These are phyloP conservation scores for Pseudogymnoascus sp. DNA, from an alignment of 2,329 filamentous ascomycete species.

Conservation along the genomic window DNA sequence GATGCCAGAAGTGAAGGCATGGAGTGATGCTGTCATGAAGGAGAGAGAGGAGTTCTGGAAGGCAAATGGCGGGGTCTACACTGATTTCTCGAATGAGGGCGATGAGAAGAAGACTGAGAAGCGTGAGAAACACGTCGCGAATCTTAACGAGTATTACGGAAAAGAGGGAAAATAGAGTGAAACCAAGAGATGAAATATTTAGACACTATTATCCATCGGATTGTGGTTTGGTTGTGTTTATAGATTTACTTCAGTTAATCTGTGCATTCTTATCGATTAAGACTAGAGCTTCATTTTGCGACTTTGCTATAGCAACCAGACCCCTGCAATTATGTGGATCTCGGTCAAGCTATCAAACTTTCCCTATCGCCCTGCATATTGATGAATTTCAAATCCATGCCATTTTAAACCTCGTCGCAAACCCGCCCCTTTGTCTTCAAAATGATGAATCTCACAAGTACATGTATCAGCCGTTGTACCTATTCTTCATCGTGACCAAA, in stretches of 20 bases:
- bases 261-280: background rate
- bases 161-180: background rate
- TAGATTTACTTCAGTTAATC: background rate
- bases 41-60: constrained; percentile 73
- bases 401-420: constrained; percentile 6
- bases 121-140: constrained; percentile 13
- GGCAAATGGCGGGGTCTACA: constrained; percentile 27
- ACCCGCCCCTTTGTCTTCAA: constrained; percentile 2
- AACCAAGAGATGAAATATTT: background rate
- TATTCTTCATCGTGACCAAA: background rate
- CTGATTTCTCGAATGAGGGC: constrained; percentile 10
- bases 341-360: constrained; percentile 5
- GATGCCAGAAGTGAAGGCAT: constrained; percentile 70
- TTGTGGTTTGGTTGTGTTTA: background rate
- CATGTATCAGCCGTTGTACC: constrained; percentile 3
- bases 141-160: constrained; percentile 12
- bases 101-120: constrained; percentile 17
- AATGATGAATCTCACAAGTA: background rate
- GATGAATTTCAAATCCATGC: constrained; percentile 8
- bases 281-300: background rate
- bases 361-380: constrained; percentile 8
- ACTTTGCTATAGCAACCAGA: constrained; percentile 4
- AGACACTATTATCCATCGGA: background rate
- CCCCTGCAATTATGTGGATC: constrained; percentile 7
- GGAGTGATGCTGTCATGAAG: constrained; percentile 67